Evolutionary conservation across 2,329 filamentous ascomycete genomes (phyloP).

Genomic region (Neofusicoccum kwambonambiense): DNA sequence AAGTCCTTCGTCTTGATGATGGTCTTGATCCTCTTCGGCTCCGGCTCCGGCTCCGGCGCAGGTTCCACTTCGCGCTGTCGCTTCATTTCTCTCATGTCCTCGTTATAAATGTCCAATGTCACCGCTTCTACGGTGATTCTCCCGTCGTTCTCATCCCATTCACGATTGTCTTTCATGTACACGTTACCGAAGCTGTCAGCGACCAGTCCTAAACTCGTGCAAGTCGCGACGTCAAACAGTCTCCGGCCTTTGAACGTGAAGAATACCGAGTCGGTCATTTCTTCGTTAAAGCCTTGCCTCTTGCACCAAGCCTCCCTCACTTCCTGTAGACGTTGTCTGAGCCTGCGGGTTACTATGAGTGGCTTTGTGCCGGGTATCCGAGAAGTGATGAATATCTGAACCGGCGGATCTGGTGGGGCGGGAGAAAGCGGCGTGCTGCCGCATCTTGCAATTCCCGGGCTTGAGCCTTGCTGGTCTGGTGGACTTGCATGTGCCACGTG

Average conservation of each 20-base stretch:
- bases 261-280: slow-evolving; percentile 59
- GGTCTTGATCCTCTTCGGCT: slow-evolving; percentile 41
- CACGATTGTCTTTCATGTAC: slow-evolving; percentile 39
- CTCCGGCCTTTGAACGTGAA: slow-evolving; percentile 75
- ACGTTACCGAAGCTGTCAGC: slow-evolving; percentile 42
- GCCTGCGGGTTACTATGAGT: slow-evolving; percentile 64
- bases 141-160: slow-evolving; percentile 52
- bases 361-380: slow-evolving; percentile 59
- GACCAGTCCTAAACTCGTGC: slow-evolving; percentile 62
- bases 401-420: slow-evolving; percentile 46
- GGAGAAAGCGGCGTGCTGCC: slow-evolving; percentile 19
- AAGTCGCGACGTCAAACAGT: slow-evolving; percentile 74
- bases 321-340: slow-evolving; percentile 65
- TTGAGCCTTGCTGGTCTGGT: background rate
- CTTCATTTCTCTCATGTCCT: slow-evolving; percentile 46
- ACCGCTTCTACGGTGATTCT: slow-evolving; percentile 75
- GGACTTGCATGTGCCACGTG: background rate
- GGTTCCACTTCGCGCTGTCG: slow-evolving; percentile 37
- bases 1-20: slow-evolving; percentile 53
- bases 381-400: slow-evolving; percentile 69
- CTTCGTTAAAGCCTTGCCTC: slow-evolving; percentile 55
- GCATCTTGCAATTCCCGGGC: background rate
- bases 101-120: slow-evolving; percentile 62
- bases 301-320: slow-evolving; percentile 69
- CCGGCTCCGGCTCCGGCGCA: slow-evolving; percentile 24